Evolutionary conservation across 192 early-diverging fungal species (phyloP).

Genomic region (Coemansia sp.): DNA sequence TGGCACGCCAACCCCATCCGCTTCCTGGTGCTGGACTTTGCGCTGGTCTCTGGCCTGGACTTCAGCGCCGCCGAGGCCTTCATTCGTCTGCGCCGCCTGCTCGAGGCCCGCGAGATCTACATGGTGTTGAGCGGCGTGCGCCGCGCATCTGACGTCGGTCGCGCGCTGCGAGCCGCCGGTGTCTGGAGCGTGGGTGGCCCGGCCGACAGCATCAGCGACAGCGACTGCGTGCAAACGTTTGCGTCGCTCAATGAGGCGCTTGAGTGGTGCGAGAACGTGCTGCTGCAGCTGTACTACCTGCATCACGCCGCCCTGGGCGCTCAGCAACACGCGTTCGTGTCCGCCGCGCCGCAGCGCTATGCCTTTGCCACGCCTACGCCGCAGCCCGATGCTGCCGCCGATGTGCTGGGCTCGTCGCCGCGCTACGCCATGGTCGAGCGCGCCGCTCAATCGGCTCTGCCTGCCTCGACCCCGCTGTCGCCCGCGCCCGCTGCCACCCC

Average conservation of each 20-base stretch:
- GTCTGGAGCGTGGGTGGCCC: conserved; percentile 58
- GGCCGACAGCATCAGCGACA: conserved; percentile 18
- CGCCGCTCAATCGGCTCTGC: conserved; percentile 47
- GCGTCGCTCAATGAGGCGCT: conserved; percentile 82
- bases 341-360: conserved; percentile 26
- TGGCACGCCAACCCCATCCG: conserved; percentile 75
- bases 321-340: conserved; percentile 10
- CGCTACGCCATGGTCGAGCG: conserved; percentile 43
- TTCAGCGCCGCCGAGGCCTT: conserved; percentile 91
- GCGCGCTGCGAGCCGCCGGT: conserved; percentile 64
- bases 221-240: conserved; percentile 70
- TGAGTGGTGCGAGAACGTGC: conserved; percentile 92
- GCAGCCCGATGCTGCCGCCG: conserved; percentile 27
- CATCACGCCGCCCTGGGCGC: conserved; percentile 50
- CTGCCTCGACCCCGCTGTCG: conserved; percentile 15
- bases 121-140: conserved; percentile 79
- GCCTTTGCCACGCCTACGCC: conserved; percentile 31
- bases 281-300: conserved; percentile 76
- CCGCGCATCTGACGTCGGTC: conserved; percentile 65
- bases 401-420: conserved; percentile 37
- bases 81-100: conserved; percentile 75
- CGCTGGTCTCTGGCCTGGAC: conserved; percentile 81
- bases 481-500: conserved; percentile 16
- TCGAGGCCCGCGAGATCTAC: conserved; percentile 68
- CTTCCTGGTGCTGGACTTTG: conserved; percentile 88